These are phyloP conservation scores for Pouteria glomerata DNA, from an alignment of 148 eudicot genomes.

Conservation along the genomic window DNA sequence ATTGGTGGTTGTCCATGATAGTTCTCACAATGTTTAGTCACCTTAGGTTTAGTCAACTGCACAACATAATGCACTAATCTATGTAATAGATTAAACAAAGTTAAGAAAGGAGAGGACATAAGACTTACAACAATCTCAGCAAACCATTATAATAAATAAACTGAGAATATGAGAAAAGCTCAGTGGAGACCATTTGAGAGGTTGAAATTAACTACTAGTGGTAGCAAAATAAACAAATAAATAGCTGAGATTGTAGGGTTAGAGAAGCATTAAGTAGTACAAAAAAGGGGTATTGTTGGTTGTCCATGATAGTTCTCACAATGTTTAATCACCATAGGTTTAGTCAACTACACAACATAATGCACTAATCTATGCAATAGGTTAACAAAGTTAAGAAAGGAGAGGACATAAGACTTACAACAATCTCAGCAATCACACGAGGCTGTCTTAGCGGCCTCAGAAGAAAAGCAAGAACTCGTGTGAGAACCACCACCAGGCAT, in stretches of 20 bases:
- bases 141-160: too few species aligned
- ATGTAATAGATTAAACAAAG: not conserved
- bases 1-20: too few species aligned
- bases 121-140: conserved; percentile 73
- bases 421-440: conserved; percentile 74
- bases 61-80: not conserved
- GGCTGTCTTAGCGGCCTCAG: conserved; percentile 72
- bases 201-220: not conserved
- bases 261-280: too few species aligned
- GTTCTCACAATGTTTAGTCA: too few species aligned
- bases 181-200: too few species aligned
- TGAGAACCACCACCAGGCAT: conserved; percentile 54
- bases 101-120: too few species aligned
- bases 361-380: not conserved
- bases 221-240: too few species aligned
- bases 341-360: not conserved
- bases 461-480: conserved; percentile 56
- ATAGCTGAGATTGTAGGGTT: too few species aligned
- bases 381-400: not conserved
- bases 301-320: too few species aligned
- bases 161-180: too few species aligned
- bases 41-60: too few species aligned
- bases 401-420: conserved; percentile 37
- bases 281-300: too few species aligned
- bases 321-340: not conserved